These are phyloP conservation scores for Teratosphaeria epicoccoides DNA, from an alignment of 2,329 filamentous ascomycete species.

Conservation along the genomic window DNA sequence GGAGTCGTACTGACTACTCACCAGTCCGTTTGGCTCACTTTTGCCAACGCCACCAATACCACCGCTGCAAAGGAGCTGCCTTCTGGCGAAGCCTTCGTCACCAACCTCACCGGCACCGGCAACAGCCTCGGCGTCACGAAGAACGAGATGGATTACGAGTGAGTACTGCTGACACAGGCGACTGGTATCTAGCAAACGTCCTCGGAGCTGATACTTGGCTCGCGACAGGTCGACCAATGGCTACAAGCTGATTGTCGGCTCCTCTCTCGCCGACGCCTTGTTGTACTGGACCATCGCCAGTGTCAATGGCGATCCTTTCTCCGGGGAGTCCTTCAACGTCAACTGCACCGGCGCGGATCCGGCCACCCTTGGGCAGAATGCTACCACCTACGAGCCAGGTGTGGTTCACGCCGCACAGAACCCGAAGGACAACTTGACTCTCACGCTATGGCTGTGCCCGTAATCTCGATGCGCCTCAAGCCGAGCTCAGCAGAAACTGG, in stretches of 20 bases:
- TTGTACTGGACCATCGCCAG: constrained; percentile 22
- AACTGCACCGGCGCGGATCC: constrained; percentile 4
- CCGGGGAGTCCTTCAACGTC: constrained; percentile 13
- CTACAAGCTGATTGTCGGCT: constrained; percentile 20
- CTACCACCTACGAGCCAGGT: constrained; percentile 1
- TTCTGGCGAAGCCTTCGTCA: constrained; percentile 12
- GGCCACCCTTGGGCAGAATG: constrained; percentile 3
- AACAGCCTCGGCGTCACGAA: constrained; percentile 23
- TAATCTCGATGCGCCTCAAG: neutral
- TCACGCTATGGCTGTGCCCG: neutral
- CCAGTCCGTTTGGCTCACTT: constrained; percentile 16
- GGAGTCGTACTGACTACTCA: constrained; percentile 17
- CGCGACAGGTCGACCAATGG: constrained; percentile 7
- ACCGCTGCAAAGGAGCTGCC: constrained; percentile 9
- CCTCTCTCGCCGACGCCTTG: constrained; percentile 8
- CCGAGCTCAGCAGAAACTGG: neutral
- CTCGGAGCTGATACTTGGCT: neutral
- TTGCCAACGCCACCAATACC: constrained; percentile 13
- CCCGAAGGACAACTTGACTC: neutral
- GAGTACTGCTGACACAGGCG: neutral
- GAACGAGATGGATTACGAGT: constrained; percentile 13
- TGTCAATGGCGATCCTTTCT: constrained; percentile 20
- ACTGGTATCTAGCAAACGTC: neutral
- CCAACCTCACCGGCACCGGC: constrained; percentile 16
- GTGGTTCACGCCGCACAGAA: neutral